Base-by-base conservation (phyloP, 768 basidiomycete genomes). In the Termitomyces sp. region DNA sequence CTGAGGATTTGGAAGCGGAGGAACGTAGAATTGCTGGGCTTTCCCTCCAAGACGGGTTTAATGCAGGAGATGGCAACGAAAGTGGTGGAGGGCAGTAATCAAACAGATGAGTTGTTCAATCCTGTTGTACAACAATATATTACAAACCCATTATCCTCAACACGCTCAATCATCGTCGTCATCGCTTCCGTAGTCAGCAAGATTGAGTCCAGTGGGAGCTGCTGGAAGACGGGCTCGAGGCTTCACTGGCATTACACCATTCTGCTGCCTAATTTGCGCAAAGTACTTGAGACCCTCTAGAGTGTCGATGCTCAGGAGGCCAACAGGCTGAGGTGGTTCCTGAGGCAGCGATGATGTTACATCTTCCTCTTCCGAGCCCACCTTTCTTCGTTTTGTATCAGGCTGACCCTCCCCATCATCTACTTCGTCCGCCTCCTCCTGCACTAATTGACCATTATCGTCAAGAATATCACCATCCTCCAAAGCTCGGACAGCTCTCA, bases 211-310 rank as follows among this genome's bases (percentile, higher is more conserved):
- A 37, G 76, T 69, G 6, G 74, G 68, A 54, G 72, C 66, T 13
- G 76, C 68, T 54, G 73, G 67, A 1, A 73, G 67, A 2, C 72
- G 65, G 33, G 73, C 65, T 44, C 68, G 67, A 52, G 69, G 69
- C 58, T 68, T 62, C 8, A 63, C 58, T 0, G 72, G 65, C 4
- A 68, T 66, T 36, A 62, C 67, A 30, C 81, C 87, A 62, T 86
- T 87, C 62, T 84, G 77, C 74, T 86, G 84, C 61, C 88, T 83
- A 63, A 98, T 86, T 71, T 94, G 89, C 8, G 95, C 87, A 68
- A 97, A 94, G 67, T 93, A 95, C 70, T 88, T 91, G 52, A 99
- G 73, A 49, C 94, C 90, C 65, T 96, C 93, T 27, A 98, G 69
- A 12, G 96, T 91, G 65, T 96, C 94, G 5, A 85, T 80, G 58